Evolutionary conservation across 805 yeast genomes (phyloP), one percentile per base, ranked within the genome.

Genomic region (Kodamaea leandrae): DNA sequence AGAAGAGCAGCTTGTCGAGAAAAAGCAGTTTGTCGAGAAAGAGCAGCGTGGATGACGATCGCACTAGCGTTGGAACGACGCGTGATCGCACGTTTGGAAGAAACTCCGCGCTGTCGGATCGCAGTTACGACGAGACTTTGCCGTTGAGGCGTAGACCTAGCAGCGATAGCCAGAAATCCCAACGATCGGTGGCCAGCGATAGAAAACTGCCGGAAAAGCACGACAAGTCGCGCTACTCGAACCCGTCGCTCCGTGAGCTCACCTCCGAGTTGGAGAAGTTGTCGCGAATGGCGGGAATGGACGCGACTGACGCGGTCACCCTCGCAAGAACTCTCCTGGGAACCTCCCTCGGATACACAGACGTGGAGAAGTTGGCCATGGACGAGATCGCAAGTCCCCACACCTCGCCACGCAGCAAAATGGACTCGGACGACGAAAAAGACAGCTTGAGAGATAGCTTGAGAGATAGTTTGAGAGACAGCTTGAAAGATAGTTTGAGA

Each of bases 271-370:
- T 90, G 41, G 84, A 86, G 48, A 78, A 74, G 34, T 66, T 89
- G 34, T 80, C 91, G 0, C 83, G 81, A 48, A 68, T 80, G 61
- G 95, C 91, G 0, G 93, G 95, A 0, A 64, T 86, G 60, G 82
- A 80, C 39, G 81, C 88, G 3, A 76, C 82, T 28, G 95, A 87
- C 64, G 95, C 96, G 0, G 82, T 83, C 4, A 80, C 95, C 0
- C 68, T 87, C 42, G 96, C 95, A 0, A 69, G 95, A 53, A 80
- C 93, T 1, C 69, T 88, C 36, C 83, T 91, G 2, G 75, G 86
- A 35, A 75, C 84, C 0, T 78, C 87, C 0, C 66, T 83, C 20
- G 84, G 85, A 9, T 71, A 72, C 48, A 74, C 80, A 9, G 74
- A 70, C 40, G 68, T 72, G 3, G 81, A 76, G 52, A 68, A 57